Evolutionary conservation across 441 rosid species (phyloP), one percentile per base, ranked within the genome.

Genomic region (Erysimum pusillum): DNA sequence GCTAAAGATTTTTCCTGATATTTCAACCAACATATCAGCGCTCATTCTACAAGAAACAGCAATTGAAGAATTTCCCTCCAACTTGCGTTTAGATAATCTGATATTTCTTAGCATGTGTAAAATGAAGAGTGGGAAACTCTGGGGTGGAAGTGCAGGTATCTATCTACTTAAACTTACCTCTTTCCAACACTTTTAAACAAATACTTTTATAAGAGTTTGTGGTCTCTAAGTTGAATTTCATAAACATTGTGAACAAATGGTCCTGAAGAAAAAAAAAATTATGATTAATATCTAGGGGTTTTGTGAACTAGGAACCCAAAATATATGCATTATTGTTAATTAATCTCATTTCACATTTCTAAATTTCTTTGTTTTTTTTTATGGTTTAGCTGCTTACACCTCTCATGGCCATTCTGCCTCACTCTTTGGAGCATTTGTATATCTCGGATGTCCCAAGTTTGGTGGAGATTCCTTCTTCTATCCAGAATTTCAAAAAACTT

Each of bases 51-150:
- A 1, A 10, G 6, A 3, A 4, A 54, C 60, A 13, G 4, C 4
- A 6, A 18, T 25, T 25, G 59, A 12, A 28, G 2, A 1, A 6
- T 25, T 12, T 0, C 36, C 59, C 17, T 54, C 59, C 6, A 25
- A 54, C 7, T 28, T 25, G 36, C 59, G 17, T 25, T 9, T 25
- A 1, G n/a, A 54, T 15, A 25, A 54, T 54, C 59, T 53, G 1
- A 0, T 0, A 6, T 0, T 0, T 7, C 0, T 35, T 35, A 0
- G 0, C 9, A 6, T 35, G 2, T 0, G 0, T 35, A 8, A 35
- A 4, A 38, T 53, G 38, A 68, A 38, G 62, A 68, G n/a, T 39
- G 52, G 4, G 4, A 68, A 68, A 41, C 17, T 54, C 3, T 68
- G 63, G 73, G 13, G 44, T n/a, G 5, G 31, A 41, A 41, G 13